These are phyloP conservation scores for Mortierella sp. DNA, from an alignment of 371 early-diverging fungal species.

Conservation along the genomic window DNA sequence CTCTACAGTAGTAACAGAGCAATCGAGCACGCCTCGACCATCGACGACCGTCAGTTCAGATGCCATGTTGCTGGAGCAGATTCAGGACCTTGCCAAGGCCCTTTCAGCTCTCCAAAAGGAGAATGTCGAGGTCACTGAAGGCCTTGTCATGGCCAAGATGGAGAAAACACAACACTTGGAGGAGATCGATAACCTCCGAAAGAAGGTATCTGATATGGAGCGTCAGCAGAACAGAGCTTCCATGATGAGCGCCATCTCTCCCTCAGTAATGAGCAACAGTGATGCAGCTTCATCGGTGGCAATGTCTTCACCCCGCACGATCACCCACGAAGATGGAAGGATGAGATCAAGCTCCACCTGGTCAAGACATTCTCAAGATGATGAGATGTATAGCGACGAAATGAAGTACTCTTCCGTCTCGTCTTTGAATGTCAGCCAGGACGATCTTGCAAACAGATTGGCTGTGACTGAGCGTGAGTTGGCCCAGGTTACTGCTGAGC, in stretches of 20 bases:
- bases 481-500: slow-evolving; percentile 50
- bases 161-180: slow-evolving; percentile 66
- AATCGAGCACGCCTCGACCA: slow-evolving; percentile 2
- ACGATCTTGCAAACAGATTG: slow-evolving; percentile 37
- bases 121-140: slow-evolving; percentile 69
- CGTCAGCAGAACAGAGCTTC: slow-evolving; percentile 59
- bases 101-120: slow-evolving; percentile 69
- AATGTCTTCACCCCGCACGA: slow-evolving; percentile 42
- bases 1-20: background rate
- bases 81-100: slow-evolving; percentile 71
- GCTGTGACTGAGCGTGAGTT: slow-evolving; percentile 46
- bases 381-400: slow-evolving; percentile 29
- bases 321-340: slow-evolving; percentile 32
- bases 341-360: slow-evolving; percentile 41
- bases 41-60: slow-evolving; percentile 16
- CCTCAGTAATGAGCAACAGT: slow-evolving; percentile 52
- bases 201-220: slow-evolving; percentile 52
- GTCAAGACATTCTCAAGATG: slow-evolving; percentile 51
- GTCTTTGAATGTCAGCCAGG: slow-evolving; percentile 33
- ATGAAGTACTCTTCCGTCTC: slow-evolving; percentile 40
- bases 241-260: slow-evolving; percentile 46
- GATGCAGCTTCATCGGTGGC: slow-evolving; percentile 28
- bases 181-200: slow-evolving; percentile 54
- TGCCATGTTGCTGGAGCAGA: slow-evolving; percentile 68
- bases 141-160: slow-evolving; percentile 65